phyloP scores from a whole-genome alignment of 202 grass and related monocot species.

The Bolboschoenoplectus hybrid region DNA sequence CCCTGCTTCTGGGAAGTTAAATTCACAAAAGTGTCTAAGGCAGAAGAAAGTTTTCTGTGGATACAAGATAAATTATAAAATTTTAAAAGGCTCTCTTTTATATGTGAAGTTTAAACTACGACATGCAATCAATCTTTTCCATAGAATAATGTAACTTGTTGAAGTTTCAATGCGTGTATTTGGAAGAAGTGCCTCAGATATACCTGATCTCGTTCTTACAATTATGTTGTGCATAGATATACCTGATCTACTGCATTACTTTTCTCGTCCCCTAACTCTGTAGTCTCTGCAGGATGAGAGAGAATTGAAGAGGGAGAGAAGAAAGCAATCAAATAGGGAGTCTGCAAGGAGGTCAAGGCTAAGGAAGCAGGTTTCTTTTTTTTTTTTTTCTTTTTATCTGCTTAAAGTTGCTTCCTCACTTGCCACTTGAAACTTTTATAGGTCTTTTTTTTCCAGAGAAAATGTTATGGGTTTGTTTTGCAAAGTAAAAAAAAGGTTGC shows the following conservation, averaged over 20 bases:
- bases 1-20: background rate
- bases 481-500: background rate
- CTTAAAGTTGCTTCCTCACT: background rate
- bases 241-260: background rate
- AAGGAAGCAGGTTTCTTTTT: conserved; percentile 78
- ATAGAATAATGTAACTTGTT: conserved; percentile 19
- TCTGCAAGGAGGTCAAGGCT: conserved; percentile 90
- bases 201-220: background rate
- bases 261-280: background rate
- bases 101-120: background rate
- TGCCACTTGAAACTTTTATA: background rate
- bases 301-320: conserved; percentile 87
- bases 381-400: conserved; percentile 41
- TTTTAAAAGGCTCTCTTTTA: background rate
- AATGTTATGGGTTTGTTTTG: background rate
- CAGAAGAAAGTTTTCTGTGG: background rate
- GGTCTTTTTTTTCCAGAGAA: background rate
- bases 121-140: background rate
- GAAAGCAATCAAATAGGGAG: conserved; percentile 97
- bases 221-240: background rate
- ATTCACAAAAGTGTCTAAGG: background rate
- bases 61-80: background rate
- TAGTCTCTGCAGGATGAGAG: conserved; percentile 65
- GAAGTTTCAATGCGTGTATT: background rate
- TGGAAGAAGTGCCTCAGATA: background rate